These are phyloP conservation scores for Scheffersomyces illinoinensis DNA, from an alignment of 1,139 yeast genomes.

Conservation along the genomic window DNA sequence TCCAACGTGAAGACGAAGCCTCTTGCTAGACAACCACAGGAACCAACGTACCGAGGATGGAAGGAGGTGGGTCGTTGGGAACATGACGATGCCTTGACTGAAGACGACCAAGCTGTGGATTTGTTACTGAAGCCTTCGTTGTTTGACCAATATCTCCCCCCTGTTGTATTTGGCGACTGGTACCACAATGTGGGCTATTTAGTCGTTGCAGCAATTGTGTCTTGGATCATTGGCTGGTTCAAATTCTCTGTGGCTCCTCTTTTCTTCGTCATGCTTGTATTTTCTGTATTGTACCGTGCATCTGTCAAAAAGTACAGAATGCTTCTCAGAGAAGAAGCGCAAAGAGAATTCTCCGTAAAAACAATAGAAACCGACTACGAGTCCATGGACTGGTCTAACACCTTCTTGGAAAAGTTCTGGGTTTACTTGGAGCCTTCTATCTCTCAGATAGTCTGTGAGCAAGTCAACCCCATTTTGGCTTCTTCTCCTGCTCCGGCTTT, in stretches of 20 bases:
- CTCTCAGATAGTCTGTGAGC: constrained; percentile 80
- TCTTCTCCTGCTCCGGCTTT: constrained; percentile 80
- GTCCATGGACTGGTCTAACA: constrained; percentile 92
- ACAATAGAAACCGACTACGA: constrained; percentile 86
- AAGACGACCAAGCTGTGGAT: constrained; percentile 70
- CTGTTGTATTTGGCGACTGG: constrained; percentile 88
- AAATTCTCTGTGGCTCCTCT: constrained; percentile 79
- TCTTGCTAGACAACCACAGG: constrained; percentile 53
- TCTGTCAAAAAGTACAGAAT: constrained; percentile 80
- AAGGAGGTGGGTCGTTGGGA: constrained; percentile 90
- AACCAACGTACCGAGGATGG: constrained; percentile 85
- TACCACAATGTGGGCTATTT: constrained; percentile 80
- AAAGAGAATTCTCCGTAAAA: constrained; percentile 79
- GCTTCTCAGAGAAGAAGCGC: constrained; percentile 72
- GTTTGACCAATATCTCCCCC: constrained; percentile 71
- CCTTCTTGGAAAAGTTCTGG: constrained; percentile 90
- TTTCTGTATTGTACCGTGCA: constrained; percentile 74
- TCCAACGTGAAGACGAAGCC: constrained; percentile 38
- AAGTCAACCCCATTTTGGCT: constrained; percentile 80
- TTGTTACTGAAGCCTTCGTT: constrained; percentile 66
- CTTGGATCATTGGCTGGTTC: constrained; percentile 80
- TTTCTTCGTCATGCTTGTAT: constrained; percentile 62
- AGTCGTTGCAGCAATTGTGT: constrained; percentile 62
- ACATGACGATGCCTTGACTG: constrained; percentile 60
- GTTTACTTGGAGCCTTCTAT: constrained; percentile 85